These are phyloP conservation scores for Hymenoscyphus albidus DNA, from an alignment of 2,329 filamentous ascomycete genomes.

Conservation along the genomic window DNA sequence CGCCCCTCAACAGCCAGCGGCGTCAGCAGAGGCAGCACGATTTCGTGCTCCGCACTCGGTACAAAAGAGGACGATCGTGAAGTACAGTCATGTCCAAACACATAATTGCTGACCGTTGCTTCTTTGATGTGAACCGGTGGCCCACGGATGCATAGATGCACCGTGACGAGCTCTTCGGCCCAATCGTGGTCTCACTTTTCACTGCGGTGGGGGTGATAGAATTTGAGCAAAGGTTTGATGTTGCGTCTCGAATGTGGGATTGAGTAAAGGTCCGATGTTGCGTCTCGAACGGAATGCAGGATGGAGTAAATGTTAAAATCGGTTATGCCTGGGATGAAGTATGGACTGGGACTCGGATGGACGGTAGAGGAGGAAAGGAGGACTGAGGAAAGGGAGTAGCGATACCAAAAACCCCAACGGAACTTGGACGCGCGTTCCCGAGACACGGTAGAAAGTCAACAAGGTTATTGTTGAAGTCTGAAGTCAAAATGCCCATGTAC, in stretches of 20 bases:
- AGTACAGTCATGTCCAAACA: not conserved
- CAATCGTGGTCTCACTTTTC: slow-evolving; percentile 18
- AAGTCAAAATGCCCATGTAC: no score
- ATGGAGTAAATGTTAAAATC: no score
- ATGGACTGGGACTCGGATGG: slow-evolving; percentile 2
- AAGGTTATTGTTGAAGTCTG: not conserved
- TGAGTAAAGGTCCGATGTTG: not conserved
- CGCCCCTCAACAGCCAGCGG: not conserved
- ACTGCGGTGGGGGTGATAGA: slow-evolving; percentile 16
- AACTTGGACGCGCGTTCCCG: slow-evolving; percentile 4
- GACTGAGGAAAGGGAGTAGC: no score
- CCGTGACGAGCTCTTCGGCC: slow-evolving; percentile 18
- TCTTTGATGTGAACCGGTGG: slow-evolving; percentile 3
- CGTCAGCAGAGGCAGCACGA: not conserved
- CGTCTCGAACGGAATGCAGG: no score
- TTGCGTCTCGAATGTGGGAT: not conserved
- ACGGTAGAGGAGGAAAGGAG: not conserved
- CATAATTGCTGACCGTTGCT: slow-evolving; percentile 5
- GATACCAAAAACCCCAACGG: not conserved
- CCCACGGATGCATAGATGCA: not conserved
- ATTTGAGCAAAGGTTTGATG: not conserved
- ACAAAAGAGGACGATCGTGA: not conserved
- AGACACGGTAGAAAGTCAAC: not conserved
- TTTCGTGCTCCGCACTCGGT: not conserved
- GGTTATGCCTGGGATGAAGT: no score